Conservation (phyloP, 495 filamentous ascomycete genomes). For the Physcia stellaris region DNA sequence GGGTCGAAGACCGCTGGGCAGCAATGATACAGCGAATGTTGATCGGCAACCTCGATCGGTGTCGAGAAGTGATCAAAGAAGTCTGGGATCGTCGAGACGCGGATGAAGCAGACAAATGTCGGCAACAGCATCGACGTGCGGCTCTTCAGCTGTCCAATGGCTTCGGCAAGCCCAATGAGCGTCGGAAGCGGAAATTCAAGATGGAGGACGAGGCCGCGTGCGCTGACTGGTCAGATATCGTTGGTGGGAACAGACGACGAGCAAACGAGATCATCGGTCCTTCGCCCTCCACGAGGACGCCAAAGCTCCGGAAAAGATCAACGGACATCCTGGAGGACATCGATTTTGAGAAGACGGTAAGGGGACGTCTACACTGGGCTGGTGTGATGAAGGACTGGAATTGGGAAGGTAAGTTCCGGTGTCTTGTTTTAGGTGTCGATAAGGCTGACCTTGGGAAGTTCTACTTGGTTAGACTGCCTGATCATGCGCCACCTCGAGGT, state of each 20-base stretch:
- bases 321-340: constrained; percentile 29
- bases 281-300: background rate
- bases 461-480: constrained; percentile 24
- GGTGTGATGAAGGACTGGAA: constrained; percentile 69
- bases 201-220: background rate
- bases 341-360: constrained; percentile 52
- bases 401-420: constrained; percentile 53
- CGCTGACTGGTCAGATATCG: background rate
- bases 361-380: constrained; percentile 59
- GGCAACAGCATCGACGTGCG: constrained; percentile 7
- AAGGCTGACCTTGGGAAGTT: constrained; percentile 17
- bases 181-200: constrained; percentile 1
- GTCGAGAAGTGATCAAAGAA: constrained; percentile 63
- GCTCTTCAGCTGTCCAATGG: constrained; percentile 1
- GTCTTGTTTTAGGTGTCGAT: background rate
- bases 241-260: background rate
- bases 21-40: constrained; percentile 49
- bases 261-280: background rate
- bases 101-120: constrained; percentile 23
- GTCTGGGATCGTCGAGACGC: constrained; percentile 49
- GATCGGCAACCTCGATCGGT: constrained; percentile 59
- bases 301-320: background rate
- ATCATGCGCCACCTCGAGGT: too few species aligned
- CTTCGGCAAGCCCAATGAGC: background rate
- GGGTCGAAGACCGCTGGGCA: constrained; percentile 54